These are phyloP conservation scores for Schrenkiella parvula DNA, from an alignment of 345 rosid species.

Conservation along the genomic window DNA sequence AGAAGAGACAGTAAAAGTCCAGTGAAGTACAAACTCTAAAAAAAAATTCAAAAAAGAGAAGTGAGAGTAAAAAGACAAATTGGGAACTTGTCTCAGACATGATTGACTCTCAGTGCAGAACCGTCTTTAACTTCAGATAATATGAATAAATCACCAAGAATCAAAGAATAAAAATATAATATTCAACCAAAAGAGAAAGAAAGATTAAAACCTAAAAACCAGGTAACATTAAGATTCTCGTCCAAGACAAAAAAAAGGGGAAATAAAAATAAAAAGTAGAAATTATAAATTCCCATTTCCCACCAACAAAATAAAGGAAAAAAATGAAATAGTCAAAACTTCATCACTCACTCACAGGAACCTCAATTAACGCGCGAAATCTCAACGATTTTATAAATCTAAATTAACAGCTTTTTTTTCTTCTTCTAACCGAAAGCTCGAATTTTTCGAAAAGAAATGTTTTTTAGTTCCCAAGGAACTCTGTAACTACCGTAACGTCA, in stretches of 20 bases:
- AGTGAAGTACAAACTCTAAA: constrained; percentile 22
- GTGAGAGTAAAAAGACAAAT: constrained; percentile 56
- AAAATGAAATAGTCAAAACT: constrained; percentile 54
- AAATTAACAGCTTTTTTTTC: background rate
- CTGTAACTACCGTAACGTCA: constrained; percentile 44
- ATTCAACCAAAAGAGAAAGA: background rate
- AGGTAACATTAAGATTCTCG: constrained; percentile 22
- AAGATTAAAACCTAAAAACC: background rate
- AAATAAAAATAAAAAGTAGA: constrained; percentile 17
- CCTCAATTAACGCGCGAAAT: constrained; percentile 48
- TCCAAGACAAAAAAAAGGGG: constrained; percentile 5
- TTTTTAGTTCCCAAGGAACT: background rate
- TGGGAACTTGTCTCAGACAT: constrained; percentile 45
- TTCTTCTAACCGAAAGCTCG: background rate
- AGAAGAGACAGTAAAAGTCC: constrained; percentile 39
- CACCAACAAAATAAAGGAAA: constrained; percentile 15
- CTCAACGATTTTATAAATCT: constrained; percentile 8
- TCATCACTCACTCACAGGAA: constrained; percentile 34
- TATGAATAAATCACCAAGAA: constrained; percentile 30
- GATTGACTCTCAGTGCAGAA: constrained; percentile 32
- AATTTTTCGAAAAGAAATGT: background rate
- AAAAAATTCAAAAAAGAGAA: constrained; percentile 1
- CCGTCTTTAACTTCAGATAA: constrained; percentile 36
- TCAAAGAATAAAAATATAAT: constrained; percentile 26
- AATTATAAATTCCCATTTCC: constrained; percentile 34